Conservation (phyloP, 495 filamentous ascomycete genomes). For the Neurospora sp. region DNA sequence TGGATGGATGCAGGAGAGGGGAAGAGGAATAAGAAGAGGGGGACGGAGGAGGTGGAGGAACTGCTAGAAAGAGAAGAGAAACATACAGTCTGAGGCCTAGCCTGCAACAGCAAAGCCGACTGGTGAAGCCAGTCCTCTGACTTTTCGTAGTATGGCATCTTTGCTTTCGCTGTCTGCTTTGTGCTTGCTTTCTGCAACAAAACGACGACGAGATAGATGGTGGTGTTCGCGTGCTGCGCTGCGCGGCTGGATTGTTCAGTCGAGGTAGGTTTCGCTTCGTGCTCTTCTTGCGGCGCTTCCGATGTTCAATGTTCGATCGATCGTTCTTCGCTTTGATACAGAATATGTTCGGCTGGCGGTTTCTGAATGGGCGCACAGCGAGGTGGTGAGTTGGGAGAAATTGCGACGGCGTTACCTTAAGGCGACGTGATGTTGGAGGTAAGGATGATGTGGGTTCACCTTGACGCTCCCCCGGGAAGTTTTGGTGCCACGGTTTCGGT, state of each 20-base stretch:
- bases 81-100: constrained; percentile 36
- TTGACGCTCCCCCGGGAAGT: not conserved
- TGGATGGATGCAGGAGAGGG: not conserved
- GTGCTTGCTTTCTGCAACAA: not conserved
- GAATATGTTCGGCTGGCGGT: not conserved
- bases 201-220: not conserved
- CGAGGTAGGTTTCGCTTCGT: not conserved
- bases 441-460: not conserved
- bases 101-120: constrained; percentile 37
- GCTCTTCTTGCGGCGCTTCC: not conserved
- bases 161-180: not conserved
- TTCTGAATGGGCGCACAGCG: not conserved
- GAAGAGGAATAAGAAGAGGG: not conserved
- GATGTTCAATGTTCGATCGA: not conserved
- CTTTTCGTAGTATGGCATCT: constrained; percentile 43
- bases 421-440: not conserved
- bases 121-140: constrained; percentile 45
- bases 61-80: not conserved
- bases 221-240: not conserved
- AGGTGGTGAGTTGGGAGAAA: not conserved
- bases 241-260: not conserved
- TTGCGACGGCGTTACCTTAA: not conserved
- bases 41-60: not conserved
- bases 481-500: not conserved
- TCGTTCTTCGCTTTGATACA: not conserved